These are phyloP conservation scores for Heterotrichella gracilis DNA, from an alignment of 352 stramenopile genomes.

Conservation along the genomic window DNA sequence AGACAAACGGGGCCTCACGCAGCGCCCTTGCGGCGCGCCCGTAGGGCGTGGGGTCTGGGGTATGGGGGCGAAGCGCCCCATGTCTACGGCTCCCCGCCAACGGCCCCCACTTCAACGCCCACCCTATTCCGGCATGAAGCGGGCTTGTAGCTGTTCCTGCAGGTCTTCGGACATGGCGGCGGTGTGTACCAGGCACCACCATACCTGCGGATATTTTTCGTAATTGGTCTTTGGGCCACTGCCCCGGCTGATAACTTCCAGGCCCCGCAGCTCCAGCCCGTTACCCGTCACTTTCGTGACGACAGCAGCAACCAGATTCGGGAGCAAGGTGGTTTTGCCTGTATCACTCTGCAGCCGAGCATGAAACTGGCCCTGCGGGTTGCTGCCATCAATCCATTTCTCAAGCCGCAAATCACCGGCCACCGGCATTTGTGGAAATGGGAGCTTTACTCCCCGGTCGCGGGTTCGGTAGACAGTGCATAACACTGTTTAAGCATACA, in stretches of 20 bases:
- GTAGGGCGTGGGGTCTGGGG: background rate
- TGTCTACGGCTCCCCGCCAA: background rate
- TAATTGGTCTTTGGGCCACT: slow-evolving; percentile 1
- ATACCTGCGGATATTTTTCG: slow-evolving; percentile 4
- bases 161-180: background rate
- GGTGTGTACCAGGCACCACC: background rate
- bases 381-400: slow-evolving; percentile 1
- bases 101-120: background rate
- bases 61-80: background rate
- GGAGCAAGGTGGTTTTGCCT: background rate
- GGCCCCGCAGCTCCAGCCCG: background rate
- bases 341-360: background rate
- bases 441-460: background rate
- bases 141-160: background rate
- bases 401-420: background rate
- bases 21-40: background rate
- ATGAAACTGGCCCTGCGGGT: background rate
- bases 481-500: slow-evolving; percentile 7
- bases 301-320: background rate
- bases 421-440: background rate
- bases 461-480: background rate
- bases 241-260: background rate
- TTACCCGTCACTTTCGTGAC: background rate
- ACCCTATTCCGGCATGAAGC: background rate
- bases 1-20: background rate